phyloP scores from a whole-genome alignment of 108 stramenopile species.

The Hondaea fermentalgiana region DNA sequence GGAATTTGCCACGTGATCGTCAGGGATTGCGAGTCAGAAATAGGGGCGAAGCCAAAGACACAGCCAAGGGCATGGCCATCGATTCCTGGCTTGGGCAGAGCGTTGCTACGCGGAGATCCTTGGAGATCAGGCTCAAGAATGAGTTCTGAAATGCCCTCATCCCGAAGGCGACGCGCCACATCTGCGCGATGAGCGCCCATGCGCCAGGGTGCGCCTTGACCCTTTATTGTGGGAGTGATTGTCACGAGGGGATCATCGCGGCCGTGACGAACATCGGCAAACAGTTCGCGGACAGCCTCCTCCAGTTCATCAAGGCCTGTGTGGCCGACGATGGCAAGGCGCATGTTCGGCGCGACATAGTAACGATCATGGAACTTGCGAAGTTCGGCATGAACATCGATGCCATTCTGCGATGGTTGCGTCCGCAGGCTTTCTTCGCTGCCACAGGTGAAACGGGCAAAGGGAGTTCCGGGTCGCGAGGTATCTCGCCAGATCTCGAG shows the following conservation, averaged over 20 bases:
- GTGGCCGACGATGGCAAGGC: conserved; percentile 53
- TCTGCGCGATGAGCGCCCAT: not conserved
- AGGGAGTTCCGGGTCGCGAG: conserved; percentile 57
- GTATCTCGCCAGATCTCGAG: conserved; percentile 59
- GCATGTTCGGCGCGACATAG: conserved; percentile 86
- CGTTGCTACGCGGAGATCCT: not conserved
- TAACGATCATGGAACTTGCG: conserved; percentile 72
- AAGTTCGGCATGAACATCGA: conserved; percentile 61
- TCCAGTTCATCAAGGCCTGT: conserved; percentile 68
- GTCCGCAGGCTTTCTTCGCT: conserved; percentile 76
- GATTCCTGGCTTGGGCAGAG: not conserved
- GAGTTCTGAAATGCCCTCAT: not conserved
- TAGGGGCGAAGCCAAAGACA: conserved; percentile 66
- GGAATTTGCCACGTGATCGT: conserved; percentile 75
- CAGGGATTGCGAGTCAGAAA: conserved; percentile 66
- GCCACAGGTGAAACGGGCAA: conserved; percentile 81
- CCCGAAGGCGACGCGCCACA: not conserved
- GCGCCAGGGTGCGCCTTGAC: not conserved
- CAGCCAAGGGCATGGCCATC: not conserved
- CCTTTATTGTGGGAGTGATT: not conserved
- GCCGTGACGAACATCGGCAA: conserved; percentile 61
- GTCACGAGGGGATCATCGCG: conserved; percentile 17
- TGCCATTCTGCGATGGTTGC: conserved; percentile 39
- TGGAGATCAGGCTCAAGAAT: not conserved
- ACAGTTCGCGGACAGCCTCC: conserved; percentile 57